These are phyloP conservation scores for Licmophora abbreviata DNA, from an alignment of 108 stramenopile species.

Conservation along the genomic window DNA sequence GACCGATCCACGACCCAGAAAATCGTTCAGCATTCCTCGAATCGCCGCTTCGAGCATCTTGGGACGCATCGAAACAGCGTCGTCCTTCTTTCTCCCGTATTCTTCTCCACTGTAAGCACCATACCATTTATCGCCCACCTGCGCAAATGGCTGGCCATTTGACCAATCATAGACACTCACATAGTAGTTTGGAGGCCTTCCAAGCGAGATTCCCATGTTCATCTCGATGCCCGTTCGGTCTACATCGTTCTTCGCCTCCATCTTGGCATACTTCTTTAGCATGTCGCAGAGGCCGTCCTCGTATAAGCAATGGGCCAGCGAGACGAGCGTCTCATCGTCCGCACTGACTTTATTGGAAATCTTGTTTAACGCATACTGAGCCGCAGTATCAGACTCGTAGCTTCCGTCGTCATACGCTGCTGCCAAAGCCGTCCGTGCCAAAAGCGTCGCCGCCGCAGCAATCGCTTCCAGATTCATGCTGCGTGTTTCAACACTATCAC, in stretches of 20 bases:
- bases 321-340: constrained; percentile 37
- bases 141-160: constrained; percentile 74
- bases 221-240: constrained; percentile 44
- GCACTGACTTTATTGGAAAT: constrained; percentile 46
- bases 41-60: constrained; percentile 53
- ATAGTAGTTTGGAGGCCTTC: constrained; percentile 71
- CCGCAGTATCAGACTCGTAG: constrained; percentile 49
- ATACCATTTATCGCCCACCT: constrained; percentile 53
- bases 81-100: constrained; percentile 50
- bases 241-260: constrained; percentile 49
- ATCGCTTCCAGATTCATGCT: constrained; percentile 61
- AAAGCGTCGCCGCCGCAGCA: constrained; percentile 72
- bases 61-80: constrained; percentile 56
- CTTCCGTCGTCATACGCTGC: constrained; percentile 69
- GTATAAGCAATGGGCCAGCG: constrained; percentile 54
- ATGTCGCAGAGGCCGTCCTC: constrained; percentile 57
- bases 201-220: constrained; percentile 34
- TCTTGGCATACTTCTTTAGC: constrained; percentile 42
- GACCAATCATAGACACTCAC: constrained; percentile 48
- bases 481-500: constrained; percentile 35
- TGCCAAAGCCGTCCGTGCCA: constrained; percentile 73
- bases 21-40: constrained; percentile 63
- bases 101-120: constrained; percentile 57
- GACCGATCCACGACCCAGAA: constrained; percentile 50
- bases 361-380: constrained; percentile 46